These are phyloP conservation scores for Alternaria sp. DNA, from an alignment of 2,329 filamentous ascomycete genomes.

Conservation along the genomic window DNA sequence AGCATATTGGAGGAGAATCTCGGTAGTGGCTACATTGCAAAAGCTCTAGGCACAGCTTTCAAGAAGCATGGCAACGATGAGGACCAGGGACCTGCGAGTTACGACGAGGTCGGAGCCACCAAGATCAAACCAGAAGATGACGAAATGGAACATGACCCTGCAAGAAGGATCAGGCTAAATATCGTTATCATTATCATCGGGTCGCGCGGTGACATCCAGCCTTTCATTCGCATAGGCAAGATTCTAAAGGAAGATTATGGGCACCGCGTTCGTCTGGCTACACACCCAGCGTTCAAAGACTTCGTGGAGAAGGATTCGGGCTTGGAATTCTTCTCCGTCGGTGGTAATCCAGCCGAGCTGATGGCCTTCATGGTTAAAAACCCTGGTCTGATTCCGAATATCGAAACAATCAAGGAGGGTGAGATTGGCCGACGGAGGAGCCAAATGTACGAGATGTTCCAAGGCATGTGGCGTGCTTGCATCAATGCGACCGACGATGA, in stretches of 20 bases:
- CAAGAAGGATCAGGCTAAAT: slow-evolving; percentile 66
- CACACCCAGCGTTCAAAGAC: slow-evolving; percentile 78
- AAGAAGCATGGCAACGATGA: slow-evolving; percentile 62
- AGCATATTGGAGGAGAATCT: slow-evolving; percentile 72
- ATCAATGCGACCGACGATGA: slow-evolving; percentile 77
- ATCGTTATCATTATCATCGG: slow-evolving; percentile 88
- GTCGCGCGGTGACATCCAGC: slow-evolving; percentile 80
- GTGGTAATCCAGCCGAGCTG: slow-evolving; percentile 79
- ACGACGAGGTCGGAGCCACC: slow-evolving; percentile 16
- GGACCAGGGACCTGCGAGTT: slow-evolving; percentile 40
- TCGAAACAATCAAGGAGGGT: slow-evolving; percentile 76
- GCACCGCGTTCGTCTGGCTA: slow-evolving; percentile 80
- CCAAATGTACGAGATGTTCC: slow-evolving; percentile 82
- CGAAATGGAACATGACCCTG: slow-evolving; percentile 44
- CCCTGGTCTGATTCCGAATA: slow-evolving; percentile 76
- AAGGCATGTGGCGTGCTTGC: slow-evolving; percentile 83
- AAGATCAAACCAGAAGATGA: slow-evolving; percentile 47
- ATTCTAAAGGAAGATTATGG: slow-evolving; percentile 75
- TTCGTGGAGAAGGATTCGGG: slow-evolving; percentile 77
- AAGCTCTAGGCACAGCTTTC: slow-evolving; percentile 73
- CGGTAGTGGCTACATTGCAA: slow-evolving; percentile 76
- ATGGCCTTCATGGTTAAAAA: slow-evolving; percentile 94
- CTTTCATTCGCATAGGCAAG: slow-evolving; percentile 79
- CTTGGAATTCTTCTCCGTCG: slow-evolving; percentile 82
- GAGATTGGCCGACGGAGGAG: slow-evolving; percentile 74